A percentile compares a stretch with the other conserved stretches of the same genome.
Conservation (phyloP, 2,329 filamentous ascomycete genomes). For the Aaosphaeria arxii region DNA sequence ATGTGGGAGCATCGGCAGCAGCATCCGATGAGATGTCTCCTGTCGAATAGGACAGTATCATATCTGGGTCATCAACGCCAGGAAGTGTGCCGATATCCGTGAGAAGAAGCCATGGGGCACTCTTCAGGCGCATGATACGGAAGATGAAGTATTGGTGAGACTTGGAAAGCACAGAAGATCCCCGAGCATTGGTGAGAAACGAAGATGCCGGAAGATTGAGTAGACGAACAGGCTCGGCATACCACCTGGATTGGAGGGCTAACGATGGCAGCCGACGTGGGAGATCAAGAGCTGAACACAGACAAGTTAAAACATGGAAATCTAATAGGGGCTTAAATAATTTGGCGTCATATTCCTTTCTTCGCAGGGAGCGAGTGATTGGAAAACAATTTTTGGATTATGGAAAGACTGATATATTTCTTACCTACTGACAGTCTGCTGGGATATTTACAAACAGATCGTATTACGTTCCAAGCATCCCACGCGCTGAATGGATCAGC, state of each 20-base stretch:
- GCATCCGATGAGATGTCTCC: conserved; percentile 42
- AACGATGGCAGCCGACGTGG: conserved; percentile 58
- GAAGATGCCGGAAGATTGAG: conserved; percentile 51
- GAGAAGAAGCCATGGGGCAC: conserved; percentile 59
- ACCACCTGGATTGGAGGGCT: conserved; percentile 59
- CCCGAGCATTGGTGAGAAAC: conserved; percentile 58
- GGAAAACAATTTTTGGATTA: neutral
- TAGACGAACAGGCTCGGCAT: conserved; percentile 60
- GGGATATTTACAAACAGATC: conserved; percentile 82
- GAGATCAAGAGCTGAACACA: conserved; percentile 51
- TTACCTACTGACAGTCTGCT: conserved; percentile 78
- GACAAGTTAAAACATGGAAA: neutral
- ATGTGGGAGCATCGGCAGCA: conserved; percentile 36
- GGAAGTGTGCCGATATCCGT: conserved; percentile 57
- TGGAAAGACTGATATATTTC: conserved; percentile 29
- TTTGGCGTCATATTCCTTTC: no score
- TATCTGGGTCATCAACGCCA: conserved; percentile 41
- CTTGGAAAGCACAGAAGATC: conserved; percentile 58
- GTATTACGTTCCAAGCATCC: conserved; percentile 91
- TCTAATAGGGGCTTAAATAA: neutral
- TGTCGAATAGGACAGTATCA: conserved; percentile 34
- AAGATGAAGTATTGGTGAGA: conserved; percentile 57
- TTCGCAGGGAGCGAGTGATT: neutral
- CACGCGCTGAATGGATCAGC: conserved; percentile 76
- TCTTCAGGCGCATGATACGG: conserved; percentile 56